A percentile compares a stretch with the other conserved stretches of the same genome.
Conservation (phyloP, 2,329 filamentous ascomycete genomes). For the Aaosphaeria pasadenensis region DNA sequence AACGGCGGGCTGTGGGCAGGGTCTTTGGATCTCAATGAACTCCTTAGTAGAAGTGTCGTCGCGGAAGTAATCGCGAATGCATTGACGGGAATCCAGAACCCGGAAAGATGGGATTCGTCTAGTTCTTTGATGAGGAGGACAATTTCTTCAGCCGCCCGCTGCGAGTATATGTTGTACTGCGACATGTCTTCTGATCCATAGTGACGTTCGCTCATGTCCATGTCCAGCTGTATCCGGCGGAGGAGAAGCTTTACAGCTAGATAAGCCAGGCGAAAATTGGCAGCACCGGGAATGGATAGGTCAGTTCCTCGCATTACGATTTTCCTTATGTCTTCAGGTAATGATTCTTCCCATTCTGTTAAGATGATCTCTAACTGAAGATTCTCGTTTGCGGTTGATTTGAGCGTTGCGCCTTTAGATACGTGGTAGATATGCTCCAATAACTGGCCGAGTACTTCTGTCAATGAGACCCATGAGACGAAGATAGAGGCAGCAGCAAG, state of each 20-base stretch:
- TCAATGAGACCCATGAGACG: not conserved
- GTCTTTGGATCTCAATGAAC: not conserved
- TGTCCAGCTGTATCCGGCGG: not conserved
- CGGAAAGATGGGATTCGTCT: not conserved
- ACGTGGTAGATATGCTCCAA: not conserved
- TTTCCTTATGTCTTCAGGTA: not conserved
- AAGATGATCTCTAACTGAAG: not conserved
- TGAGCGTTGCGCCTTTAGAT: not conserved
- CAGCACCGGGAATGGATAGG: not conserved
- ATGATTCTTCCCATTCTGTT: not conserved
- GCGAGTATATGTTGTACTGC: not conserved
- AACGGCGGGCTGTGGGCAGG: not conserved
- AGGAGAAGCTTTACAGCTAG: not conserved
- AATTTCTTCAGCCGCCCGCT: not conserved
- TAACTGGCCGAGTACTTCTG: not conserved
- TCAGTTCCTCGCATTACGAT: not conserved
- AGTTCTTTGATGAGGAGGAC: not conserved
- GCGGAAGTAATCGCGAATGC: not conserved
- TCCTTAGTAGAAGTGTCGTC: not conserved
- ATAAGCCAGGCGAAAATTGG: not conserved
- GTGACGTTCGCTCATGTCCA: not conserved
- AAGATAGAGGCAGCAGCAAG: not conserved
- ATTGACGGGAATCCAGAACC: not conserved
- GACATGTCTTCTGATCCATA: not conserved
- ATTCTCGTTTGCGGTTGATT: not conserved